Percentiles rank a stretch among this genome's conserved stretches.
Conservation (phyloP, 345 rosid species). For the Gossypioides kirkii region DNA sequence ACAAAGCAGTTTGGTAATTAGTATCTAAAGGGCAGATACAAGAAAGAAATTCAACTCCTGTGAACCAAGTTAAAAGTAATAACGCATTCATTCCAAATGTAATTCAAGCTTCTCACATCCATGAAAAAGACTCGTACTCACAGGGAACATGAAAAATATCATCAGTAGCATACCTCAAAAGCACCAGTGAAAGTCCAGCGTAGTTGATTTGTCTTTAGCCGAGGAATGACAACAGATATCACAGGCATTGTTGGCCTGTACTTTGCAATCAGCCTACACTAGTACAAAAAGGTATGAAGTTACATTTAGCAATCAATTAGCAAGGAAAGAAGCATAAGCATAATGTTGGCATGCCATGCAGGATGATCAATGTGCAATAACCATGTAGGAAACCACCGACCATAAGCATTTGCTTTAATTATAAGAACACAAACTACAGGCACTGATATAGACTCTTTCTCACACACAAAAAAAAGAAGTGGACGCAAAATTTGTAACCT, state of each 20-base stretch:
- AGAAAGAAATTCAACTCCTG: neutral
- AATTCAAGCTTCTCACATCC: neutral
- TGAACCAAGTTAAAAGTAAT: neutral
- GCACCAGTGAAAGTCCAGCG: slow-evolving; percentile 71
- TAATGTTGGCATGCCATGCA: neutral
- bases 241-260: slow-evolving; percentile 82
- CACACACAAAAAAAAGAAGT: neutral
- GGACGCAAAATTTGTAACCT: slow-evolving; percentile 30
- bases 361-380: neutral
- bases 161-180: slow-evolving; percentile 43
- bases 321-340: neutral
- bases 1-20: neutral
- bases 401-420: neutral
- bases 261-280: slow-evolving; percentile 58
- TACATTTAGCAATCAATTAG: slow-evolving; percentile 1
- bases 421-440: neutral
- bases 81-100: neutral
- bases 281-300: neutral
- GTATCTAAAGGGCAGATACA: neutral
- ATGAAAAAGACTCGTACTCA: neutral
- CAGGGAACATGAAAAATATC: neutral
- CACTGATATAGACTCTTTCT: neutral
- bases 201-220: slow-evolving; percentile 61
- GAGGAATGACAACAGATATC: slow-evolving; percentile 74
- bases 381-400: neutral